Conservation (phyloP, 2,329 filamentous ascomycete genomes). For the Alternaria viburni region DNA sequence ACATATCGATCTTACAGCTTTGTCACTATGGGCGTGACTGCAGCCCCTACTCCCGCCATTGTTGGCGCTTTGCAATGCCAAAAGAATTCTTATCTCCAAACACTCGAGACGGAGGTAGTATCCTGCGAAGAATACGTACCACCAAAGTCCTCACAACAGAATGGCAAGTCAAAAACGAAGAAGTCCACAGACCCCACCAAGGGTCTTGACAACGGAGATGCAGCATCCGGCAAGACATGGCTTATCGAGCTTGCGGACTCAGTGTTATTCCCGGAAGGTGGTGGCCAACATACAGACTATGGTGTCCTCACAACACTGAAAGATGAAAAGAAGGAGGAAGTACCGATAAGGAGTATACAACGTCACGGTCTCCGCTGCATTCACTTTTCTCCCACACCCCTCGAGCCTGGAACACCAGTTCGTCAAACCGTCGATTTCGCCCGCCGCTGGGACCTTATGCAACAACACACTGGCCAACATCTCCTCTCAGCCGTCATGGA, state of each 20-base stretch:
- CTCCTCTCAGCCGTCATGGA: constrained; percentile 45
- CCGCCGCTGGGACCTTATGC: constrained; percentile 44
- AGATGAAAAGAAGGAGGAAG: constrained; percentile 17
- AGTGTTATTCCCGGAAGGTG: constrained; percentile 43
- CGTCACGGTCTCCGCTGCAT: constrained; percentile 64
- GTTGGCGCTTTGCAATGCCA: constrained; percentile 43
- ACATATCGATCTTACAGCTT: neutral
- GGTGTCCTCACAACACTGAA: constrained; percentile 34
- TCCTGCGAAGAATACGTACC: constrained; percentile 38
- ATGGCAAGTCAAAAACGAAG: constrained; percentile 34
- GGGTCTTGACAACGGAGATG: constrained; percentile 9
- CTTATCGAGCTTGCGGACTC: constrained; percentile 43
- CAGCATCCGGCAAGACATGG: constrained; percentile 26
- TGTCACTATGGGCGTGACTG: constrained; percentile 23
- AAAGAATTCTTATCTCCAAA: constrained; percentile 41
- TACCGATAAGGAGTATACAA: constrained; percentile 39
- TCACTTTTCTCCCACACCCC: constrained; percentile 84
- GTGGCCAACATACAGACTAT: constrained; percentile 42
- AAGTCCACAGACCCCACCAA: constrained; percentile 35
- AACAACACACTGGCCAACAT: constrained; percentile 46
- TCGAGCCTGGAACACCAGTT: constrained; percentile 70
- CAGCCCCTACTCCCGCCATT: constrained; percentile 24
- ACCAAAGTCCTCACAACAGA: constrained; percentile 22
- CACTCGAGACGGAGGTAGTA: constrained; percentile 39
- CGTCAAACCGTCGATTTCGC: constrained; percentile 37